Base-by-base conservation (phyloP, 2,329 filamentous ascomycete species). In the Hymenoscyphus repandus region DNA sequence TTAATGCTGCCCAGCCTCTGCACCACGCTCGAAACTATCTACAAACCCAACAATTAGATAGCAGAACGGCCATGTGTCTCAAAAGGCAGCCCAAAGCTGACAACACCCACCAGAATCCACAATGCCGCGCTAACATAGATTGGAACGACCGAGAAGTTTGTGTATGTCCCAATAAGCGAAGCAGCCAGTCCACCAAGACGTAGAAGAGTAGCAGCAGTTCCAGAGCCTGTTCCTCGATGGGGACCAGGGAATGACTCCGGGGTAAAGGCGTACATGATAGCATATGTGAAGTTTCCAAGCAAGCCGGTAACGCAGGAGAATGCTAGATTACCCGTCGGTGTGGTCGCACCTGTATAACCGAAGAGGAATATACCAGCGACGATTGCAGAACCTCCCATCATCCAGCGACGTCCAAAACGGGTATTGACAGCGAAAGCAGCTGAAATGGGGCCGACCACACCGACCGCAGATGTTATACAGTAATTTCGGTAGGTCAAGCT, bases 241-340 rank as follows among this genome's bases (percentile, higher is more conserved):
- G 77, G 74, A 2, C 74, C 76, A 0, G 77, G 77, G 64, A 82
- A 82, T 0, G 76, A 76, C 57, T 82, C 77, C 0, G 79, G 79
- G 0, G 78, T 82, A 64, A 71, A 75, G 0, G 70, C 72, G 47
- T 73, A 75, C 39, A 69, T 63, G 17, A 69, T 61, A 1, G 64
- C 66, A 47, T 69, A 69, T 34, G 20, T 45, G 27, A 48, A 44
- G 13, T 52, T 49, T 20, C 45, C 47, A 11, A 50, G 27, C 31
- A 63, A 54, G 17, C 56, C 56, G 1, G 59, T 55, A 51, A 63
- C 58, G 39, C 49, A 58, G 3, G 61, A 58, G 34, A 63, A 62
- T 3, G 58, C 61, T 7, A 63, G 45, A 41, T 63, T 59, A 17
- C 60, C 44, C 5, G 50, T 41, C 12, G 41, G 33, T 7, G 40